Conservation (phyloP, 495 filamentous ascomycete species). For the Penicillium macrosclerotiorum region DNA sequence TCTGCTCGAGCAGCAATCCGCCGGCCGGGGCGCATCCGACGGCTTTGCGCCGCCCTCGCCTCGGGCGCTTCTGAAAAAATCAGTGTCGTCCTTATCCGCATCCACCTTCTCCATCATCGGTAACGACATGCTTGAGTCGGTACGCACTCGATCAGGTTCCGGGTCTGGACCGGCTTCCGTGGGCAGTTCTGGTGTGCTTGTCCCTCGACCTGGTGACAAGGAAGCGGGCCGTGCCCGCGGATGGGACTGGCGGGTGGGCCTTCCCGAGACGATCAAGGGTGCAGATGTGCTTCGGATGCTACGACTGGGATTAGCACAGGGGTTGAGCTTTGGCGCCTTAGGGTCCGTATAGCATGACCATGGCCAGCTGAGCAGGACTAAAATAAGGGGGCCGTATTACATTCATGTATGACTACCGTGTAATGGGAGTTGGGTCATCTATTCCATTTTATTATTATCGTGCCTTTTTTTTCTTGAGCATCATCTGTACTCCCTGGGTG, state of each 20-base stretch:
- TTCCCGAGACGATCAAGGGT: slow-evolving; percentile 55
- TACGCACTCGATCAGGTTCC: slow-evolving; percentile 48
- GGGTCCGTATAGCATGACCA: slow-evolving; percentile 32
- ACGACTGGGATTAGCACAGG: slow-evolving; percentile 70
- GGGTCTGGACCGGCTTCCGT: slow-evolving; percentile 46
- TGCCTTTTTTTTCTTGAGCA: too few species aligned
- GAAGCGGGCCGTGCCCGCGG: slow-evolving; percentile 49
- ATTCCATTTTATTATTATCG: too few species aligned
- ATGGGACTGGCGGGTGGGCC: slow-evolving; percentile 81
- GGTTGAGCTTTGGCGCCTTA: slow-evolving; percentile 37
- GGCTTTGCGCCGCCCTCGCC: slow-evolving; percentile 51
- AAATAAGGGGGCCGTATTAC: too few species aligned
- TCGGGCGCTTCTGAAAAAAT: slow-evolving; percentile 64
- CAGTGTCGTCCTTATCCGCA: slow-evolving; percentile 52
- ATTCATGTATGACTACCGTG: too few species aligned
- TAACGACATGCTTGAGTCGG: slow-evolving; percentile 62
- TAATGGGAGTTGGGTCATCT: too few species aligned
- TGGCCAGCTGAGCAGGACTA: too few species aligned
- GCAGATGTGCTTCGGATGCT: slow-evolving; percentile 69
- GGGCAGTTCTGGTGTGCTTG: slow-evolving; percentile 54
- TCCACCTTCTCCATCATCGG: slow-evolving; percentile 68
- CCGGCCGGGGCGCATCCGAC: slow-evolving; percentile 45
- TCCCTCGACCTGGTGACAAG: slow-evolving; percentile 39
- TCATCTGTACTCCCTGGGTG: too few species aligned
- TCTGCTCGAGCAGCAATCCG: slow-evolving; percentile 43